Conservation (phyloP, 148 eudicot species). For the Mesembryanthemum crystallinum region DNA sequence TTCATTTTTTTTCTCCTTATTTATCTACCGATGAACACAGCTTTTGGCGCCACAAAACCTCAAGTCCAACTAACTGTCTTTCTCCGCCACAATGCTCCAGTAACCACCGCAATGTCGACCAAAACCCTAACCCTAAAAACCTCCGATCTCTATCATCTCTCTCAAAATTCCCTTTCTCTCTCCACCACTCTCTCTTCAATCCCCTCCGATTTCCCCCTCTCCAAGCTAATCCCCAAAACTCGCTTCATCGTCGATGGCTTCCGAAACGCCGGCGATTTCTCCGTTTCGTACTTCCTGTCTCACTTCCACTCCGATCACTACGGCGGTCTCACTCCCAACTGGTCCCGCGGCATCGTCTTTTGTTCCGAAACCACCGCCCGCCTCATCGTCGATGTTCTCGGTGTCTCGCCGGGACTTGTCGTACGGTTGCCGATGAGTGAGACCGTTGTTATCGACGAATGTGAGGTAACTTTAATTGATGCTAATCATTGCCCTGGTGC, state of each 20-base stretch:
- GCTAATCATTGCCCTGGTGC: constrained; percentile 99
- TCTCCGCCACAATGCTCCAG: constrained; percentile 3
- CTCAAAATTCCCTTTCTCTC: constrained; percentile 17
- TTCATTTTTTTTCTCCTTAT: too few relatives aligned
- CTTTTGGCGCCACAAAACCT: constrained; percentile 15
- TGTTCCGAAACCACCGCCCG: constrained; percentile 65
- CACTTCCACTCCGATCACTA: constrained; percentile 99
- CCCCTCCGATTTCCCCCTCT: constrained; percentile 58
- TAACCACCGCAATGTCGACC: constrained; percentile 39
- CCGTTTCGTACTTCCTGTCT: constrained; percentile 81
- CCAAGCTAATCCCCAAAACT: constrained; percentile 78
- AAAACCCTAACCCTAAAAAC: constrained; percentile 60
- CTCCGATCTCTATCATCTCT: constrained; percentile 39
- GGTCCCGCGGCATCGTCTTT: constrained; percentile 72
- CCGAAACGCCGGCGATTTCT: constrained; percentile 57
- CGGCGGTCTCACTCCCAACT: constrained; percentile 58
- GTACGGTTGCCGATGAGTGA: constrained; percentile 37
- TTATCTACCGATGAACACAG: neutral
- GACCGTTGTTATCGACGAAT: constrained; percentile 54
- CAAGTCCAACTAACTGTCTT: neutral
- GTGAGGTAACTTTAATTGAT: constrained; percentile 65
- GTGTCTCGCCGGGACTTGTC: constrained; percentile 35
- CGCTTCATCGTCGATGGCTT: constrained; percentile 86
- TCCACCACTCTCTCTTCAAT: constrained; percentile 40
- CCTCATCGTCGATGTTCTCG: constrained; percentile 49